A percentile compares a stretch with the other conserved stretches of the same genome.
phyloP scores from a whole-genome alignment of 108 stramenopile species.

The Chaetoceros muelleri region DNA sequence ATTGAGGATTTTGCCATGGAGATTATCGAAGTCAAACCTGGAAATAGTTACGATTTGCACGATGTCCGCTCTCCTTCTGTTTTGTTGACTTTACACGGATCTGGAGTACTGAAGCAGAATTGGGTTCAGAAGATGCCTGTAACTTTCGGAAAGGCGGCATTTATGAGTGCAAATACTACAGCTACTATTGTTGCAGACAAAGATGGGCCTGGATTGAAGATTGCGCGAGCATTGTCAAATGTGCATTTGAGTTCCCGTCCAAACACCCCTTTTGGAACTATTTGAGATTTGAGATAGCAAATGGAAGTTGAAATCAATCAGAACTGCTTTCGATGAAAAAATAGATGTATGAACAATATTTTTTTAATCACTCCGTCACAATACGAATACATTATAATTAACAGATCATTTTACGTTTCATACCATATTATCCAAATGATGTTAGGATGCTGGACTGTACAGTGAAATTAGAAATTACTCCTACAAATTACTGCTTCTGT shows the following conservation, averaged over 20 bases:
- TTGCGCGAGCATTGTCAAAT: background rate
- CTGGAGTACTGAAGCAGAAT: slow-evolving; percentile 2
- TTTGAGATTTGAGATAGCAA: no score
- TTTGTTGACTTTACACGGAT: slow-evolving; percentile 2
- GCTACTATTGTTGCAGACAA: slow-evolving; percentile 5
- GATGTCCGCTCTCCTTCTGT: slow-evolving; percentile 6
- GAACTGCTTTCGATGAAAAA: no score
- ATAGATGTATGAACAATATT: no score
- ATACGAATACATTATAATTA: no score
- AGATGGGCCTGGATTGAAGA: slow-evolving; percentile 1
- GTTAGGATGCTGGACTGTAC: no score
- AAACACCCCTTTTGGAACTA: background rate
- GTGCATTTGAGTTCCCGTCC: background rate
- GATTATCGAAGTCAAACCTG: slow-evolving; percentile 2
- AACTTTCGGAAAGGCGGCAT: slow-evolving; percentile 10
- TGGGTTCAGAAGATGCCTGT: slow-evolving; percentile 2
- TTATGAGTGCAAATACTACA: slow-evolving; percentile 8
- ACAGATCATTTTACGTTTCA: no score
- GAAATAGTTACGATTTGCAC: background rate
- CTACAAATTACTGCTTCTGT: no score
- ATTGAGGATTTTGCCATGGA: slow-evolving; percentile 9
- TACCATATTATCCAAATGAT: no score
- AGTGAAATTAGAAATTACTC: no score
- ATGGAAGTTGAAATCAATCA: no score
- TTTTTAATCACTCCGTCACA: no score